phyloP scores from a whole-genome alignment of 176 grass and related monocot species.

The Avena insularis region DNA sequence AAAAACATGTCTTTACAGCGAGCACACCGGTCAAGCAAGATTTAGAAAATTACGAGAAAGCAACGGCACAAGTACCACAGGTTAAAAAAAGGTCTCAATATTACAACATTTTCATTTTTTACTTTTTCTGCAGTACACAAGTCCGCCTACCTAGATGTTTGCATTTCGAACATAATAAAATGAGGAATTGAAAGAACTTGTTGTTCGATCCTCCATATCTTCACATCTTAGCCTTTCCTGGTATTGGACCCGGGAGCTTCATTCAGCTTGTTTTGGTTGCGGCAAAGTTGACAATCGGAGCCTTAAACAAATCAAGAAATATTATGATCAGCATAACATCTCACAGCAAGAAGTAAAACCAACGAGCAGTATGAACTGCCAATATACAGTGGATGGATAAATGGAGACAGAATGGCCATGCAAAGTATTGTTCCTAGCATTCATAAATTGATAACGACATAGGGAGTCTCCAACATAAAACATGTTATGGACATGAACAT shows the following conservation, averaged over 20 bases:
- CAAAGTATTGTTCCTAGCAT: neutral
- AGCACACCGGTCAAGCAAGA: neutral
- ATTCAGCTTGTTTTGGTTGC: slow-evolving; percentile 54
- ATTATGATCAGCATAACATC: slow-evolving; percentile 11
- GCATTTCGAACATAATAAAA: slow-evolving; percentile 2
- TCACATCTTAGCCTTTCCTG: neutral
- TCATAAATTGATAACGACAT: neutral
- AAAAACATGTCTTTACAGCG: neutral
- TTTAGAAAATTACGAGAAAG: neutral
- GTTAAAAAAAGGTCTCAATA: slow-evolving; percentile 1
- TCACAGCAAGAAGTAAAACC: neutral
- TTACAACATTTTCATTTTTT: neutral
- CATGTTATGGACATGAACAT: neutral
- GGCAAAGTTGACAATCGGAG: slow-evolving; percentile 74
- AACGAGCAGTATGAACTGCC: neutral
- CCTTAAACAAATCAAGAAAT: slow-evolving; percentile 52
- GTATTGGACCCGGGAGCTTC: slow-evolving; percentile 34
- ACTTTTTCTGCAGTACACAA: neutral
- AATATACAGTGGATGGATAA: slow-evolving; percentile 20
- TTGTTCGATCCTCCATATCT: neutral
- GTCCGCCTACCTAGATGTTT: neutral
- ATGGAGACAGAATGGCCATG: neutral
- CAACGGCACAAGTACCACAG: neutral
- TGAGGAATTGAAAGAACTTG: neutral
- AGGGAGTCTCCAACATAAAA: slow-evolving; percentile 8